Conservation (phyloP, 371 early-diverging fungal genomes). For the Conidiobolus incongruus region DNA sequence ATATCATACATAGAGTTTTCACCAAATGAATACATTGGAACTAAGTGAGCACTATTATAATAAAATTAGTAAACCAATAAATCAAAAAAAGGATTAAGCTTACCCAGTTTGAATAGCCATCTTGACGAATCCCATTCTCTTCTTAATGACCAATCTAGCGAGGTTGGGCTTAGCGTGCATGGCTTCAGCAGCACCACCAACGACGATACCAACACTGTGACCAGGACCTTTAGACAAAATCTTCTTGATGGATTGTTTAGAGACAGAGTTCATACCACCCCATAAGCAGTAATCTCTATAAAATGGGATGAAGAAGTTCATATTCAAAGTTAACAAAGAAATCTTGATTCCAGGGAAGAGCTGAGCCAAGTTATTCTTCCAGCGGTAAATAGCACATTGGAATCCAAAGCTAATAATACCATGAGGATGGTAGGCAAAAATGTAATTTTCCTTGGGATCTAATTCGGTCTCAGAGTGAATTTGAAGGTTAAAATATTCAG, state of each 20-base stretch:
- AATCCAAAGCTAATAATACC: conserved; percentile 67
- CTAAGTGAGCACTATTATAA: conserved; percentile 19
- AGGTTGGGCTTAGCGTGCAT: conserved; percentile 37
- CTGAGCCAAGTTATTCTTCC: conserved; percentile 30
- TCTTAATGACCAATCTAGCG: conserved; percentile 33
- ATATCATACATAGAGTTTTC: conserved; percentile 19
- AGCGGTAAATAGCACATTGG: conserved; percentile 50
- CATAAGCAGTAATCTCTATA: conserved; percentile 42
- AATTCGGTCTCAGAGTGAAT: conserved; percentile 24
- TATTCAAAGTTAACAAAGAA: conserved; percentile 27
- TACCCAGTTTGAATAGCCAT: conserved; percentile 44
- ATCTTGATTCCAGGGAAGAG: conserved; percentile 34
- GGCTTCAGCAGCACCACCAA: conserved; percentile 59
- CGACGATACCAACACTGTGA: conserved; percentile 39
- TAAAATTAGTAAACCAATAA: not conserved
- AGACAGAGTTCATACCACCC: conserved; percentile 45
- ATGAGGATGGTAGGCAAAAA: conserved; percentile 63
- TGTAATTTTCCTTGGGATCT: conserved; percentile 43
- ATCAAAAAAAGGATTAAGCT: not conserved
- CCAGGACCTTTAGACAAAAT: conserved; percentile 48
- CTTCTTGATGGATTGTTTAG: conserved; percentile 35
- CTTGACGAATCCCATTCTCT: conserved; percentile 55
- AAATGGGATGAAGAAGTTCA: conserved; percentile 36
- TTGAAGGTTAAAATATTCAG: conserved; percentile 51
- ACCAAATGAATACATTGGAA: conserved; percentile 56